Evolutionary conservation across 2,329 filamentous ascomycete genomes (phyloP), one percentile per base, ranked within the genome.

Genomic region (Volutella citrinella): DNA sequence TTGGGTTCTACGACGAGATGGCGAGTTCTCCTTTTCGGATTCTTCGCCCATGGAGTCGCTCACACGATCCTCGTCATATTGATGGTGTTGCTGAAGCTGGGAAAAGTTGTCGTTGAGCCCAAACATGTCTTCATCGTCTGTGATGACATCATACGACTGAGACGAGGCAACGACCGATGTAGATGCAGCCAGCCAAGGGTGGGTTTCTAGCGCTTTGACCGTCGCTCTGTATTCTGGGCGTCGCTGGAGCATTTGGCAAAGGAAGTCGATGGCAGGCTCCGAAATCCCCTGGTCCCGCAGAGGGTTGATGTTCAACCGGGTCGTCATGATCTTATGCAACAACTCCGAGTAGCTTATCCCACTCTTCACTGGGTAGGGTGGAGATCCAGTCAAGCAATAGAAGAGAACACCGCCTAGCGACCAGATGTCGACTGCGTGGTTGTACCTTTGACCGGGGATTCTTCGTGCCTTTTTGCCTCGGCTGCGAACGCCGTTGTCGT

Each of bases 381-480:
- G 85, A 19, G 74, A 73, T 10, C 78, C 80, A 6, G 84, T 89
- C n/a, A 98, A 69, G 7, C 87, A 72, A 54, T 86, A 93, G 65
- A 89, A 98, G 6, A 97, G 65, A 3, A 98, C 93, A 11, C 90
- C 93, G 12, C 87, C 93, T 28, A 95, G 78, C 1, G 93, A 97
- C 91, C 93, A 98, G 43, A 96, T 86, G 56, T 98, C 93, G 19
- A 97, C 87, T 2, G 89, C 87, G 42, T 95, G 87, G 54, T 82
- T 87, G 59, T 98, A 98, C 15, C 87, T 81, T 52, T 80, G 77
- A 34, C 63, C 75, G 45, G 64, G 60, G 10, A 54, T 49, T 38
- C 82, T 78, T 15, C 80, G 74, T 50, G 79, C 74, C 48, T 80
- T 83, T 37, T 75, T 75, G n/a, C 80, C 73, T 19, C 73, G 71